These are phyloP conservation scores for Leishmania major DNA, from an alignment of 208 protist genomes.

Conservation along the genomic window DNA sequence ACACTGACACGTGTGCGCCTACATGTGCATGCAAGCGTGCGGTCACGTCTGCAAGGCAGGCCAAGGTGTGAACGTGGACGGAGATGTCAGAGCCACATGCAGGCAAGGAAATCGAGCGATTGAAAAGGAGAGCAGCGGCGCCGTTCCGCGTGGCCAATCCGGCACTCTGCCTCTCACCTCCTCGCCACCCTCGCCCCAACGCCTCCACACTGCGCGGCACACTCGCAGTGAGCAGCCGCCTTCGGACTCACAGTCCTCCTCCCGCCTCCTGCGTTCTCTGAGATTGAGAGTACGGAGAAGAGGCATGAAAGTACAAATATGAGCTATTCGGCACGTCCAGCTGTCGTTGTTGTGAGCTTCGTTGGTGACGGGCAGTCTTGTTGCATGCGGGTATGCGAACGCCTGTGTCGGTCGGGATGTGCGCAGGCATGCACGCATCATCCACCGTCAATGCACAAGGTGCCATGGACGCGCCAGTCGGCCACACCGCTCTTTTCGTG, in stretches of 20 bases:
- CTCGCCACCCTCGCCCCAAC: background rate
- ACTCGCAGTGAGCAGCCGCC: background rate
- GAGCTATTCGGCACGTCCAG: background rate
- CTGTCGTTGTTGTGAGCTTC: background rate
- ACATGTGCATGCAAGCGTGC: background rate
- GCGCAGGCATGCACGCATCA: background rate
- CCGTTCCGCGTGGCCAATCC: background rate
- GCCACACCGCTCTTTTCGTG: background rate
- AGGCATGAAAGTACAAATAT: background rate
- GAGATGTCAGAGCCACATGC: background rate
- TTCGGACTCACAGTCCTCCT: background rate
- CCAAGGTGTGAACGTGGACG: background rate
- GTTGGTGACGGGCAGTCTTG: background rate
- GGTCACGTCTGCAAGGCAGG: background rate
- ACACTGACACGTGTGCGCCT: background rate
- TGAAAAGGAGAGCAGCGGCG: background rate
- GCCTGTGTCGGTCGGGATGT: background rate
- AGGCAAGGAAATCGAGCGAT: background rate
- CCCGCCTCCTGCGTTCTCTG: background rate
- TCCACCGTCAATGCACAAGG: background rate
- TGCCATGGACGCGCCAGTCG: background rate
- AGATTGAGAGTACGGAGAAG: background rate
- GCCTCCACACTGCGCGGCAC: background rate
- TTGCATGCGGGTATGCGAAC: background rate
- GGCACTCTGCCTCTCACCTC: background rate